Base-by-base conservation (phyloP, 805 yeast genomes). In the Kazachstania kunashirensis region DNA sequence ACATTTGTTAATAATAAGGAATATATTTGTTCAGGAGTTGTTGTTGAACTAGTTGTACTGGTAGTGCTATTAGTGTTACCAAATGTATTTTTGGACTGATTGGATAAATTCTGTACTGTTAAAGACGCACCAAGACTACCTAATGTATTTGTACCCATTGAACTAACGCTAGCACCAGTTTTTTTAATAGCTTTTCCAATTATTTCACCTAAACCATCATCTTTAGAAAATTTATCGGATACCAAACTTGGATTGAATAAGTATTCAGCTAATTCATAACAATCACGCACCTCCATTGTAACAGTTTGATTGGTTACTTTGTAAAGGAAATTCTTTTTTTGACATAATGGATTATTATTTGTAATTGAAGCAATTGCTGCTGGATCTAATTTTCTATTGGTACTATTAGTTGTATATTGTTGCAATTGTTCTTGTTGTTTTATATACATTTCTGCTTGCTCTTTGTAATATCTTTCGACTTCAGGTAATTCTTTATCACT, bases 1-100 rank as follows among this genome's bases (percentile, higher is more conserved):
- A 88, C 80, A 52, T 85, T 86, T 10, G 53, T 52, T 27, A 58
- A 46, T 23, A 58, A 39, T 12, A 45, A 34, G 8, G 55, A 43
- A 39, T 55, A 51, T n/a, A 52, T 45, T 31, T 55, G 53, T 40
- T 56, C 57, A 6, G 59, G 43, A 13, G 55, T 43, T n/a, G 43
- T 41, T 4, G 43, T 40, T 4, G 39, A 15, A 13, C 24, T 20
- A 16, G 24, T 19, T 9, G 24, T 18, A 19, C 11, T 30, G 16
- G 13, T 26, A 2, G 24, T 10, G 29, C n/a, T 20, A 24, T 11
- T 11, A 36, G 30, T 26, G 9, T 14, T 13, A 14, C 29, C 29
- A 26, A 26, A 11, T 12, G 23, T 17, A 19, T 11, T 19, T 14
- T 29, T 17, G 10, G 23, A 17, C 9, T 29, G 31, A n/a, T 24